phyloP scores from a whole-genome alignment of 805 yeast species.

The Candida xiaguanensis region DNA sequence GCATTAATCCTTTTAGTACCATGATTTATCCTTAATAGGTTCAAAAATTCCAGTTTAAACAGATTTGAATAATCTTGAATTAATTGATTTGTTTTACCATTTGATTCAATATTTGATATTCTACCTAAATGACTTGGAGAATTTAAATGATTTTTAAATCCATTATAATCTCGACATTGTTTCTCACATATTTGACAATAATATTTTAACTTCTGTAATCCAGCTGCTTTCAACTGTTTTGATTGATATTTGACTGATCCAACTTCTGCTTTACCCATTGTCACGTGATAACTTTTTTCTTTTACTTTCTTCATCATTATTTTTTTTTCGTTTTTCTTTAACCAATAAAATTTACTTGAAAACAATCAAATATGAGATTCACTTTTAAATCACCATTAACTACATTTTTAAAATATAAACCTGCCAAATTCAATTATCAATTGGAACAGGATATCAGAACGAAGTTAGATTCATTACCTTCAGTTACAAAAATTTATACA shows the following conservation, averaged over 20 bases:
- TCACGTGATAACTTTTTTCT: slow-evolving; percentile 1
- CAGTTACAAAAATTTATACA: slow-evolving; percentile 62
- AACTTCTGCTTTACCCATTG: slow-evolving; percentile 30
- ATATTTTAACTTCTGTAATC: slow-evolving; percentile 79
- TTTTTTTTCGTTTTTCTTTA: slow-evolving; percentile 9
- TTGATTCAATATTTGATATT: slow-evolving; percentile 32
- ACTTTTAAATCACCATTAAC: slow-evolving; percentile 38
- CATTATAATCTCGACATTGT: slow-evolving; percentile 95
- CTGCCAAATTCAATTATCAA: slow-evolving; percentile 41
- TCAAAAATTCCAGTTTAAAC: slow-evolving; percentile 64
- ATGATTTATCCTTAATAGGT: slow-evolving; percentile 60
- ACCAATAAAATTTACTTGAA: slow-evolving; percentile 21
- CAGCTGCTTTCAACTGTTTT: slow-evolving; percentile 74
- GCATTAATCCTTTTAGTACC: slow-evolving; percentile 79
- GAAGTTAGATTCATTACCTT: slow-evolving; percentile 59
- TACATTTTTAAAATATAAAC: slow-evolving; percentile 34
- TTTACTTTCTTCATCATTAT: background rate
- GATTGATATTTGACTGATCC: slow-evolving; percentile 62
- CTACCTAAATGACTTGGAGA: slow-evolving; percentile 74
- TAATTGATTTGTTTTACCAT: slow-evolving; percentile 43
- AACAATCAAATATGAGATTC: slow-evolving; percentile 29
- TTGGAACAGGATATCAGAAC: slow-evolving; percentile 61
- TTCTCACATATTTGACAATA: slow-evolving; percentile 91
- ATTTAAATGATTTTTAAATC: slow-evolving; percentile 83
- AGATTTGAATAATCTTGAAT: slow-evolving; percentile 56